Base-by-base conservation (phyloP, 177 flowering plant genomes). In the Telopea speciosissima region DNA sequence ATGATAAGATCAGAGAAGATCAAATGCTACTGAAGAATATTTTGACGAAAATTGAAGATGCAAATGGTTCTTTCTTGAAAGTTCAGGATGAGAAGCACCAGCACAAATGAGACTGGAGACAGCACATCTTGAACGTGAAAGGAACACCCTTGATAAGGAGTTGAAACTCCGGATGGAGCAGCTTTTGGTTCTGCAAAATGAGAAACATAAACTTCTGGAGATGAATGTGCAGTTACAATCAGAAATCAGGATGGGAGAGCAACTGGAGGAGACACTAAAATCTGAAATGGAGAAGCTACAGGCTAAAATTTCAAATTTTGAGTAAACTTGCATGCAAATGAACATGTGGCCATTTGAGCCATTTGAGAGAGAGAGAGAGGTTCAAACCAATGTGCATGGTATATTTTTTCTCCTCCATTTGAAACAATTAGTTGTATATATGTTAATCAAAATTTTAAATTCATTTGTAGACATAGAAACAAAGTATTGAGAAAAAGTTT, bases 51-150 rank as follows among this genome's bases (percentile, higher is more conserved):
- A 79, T 93, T 40, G 77, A 81, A 76, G 76, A 77, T 58, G 73
- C 85, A 75, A 83, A 81, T 72, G 54, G 61, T 58, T 76, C 84
- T 62, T 36, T 86, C 24, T 67, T 74, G 17, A 73, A 74, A 62
- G 73, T 71, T 21, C 79, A 86, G 78, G 92, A 89, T 73, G 91
- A 90, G 76, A 87, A 82, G 72, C 87, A 82, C 69, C 79, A 76
- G 79, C 74, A 75, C 85, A 89, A 70, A 70, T 86, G 72, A 76
- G 74, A 74, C 40, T 76, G 58, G 87, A 85, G 42, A 82, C 80
- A 63, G 61, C 68, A 16, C 83, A 84, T 74, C 77, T 88, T 60
- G 76, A 74, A 69, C 79, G 84, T 17, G 81, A 79, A 68, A 90
- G 78, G 44, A 63, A 64, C 5, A 60, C 64, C 60, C 67, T 83